Evolutionary conservation across 306 rosid species (phyloP), one percentile per base, ranked within the genome.

Genomic region (Psophocarpus tetragonolobus): DNA sequence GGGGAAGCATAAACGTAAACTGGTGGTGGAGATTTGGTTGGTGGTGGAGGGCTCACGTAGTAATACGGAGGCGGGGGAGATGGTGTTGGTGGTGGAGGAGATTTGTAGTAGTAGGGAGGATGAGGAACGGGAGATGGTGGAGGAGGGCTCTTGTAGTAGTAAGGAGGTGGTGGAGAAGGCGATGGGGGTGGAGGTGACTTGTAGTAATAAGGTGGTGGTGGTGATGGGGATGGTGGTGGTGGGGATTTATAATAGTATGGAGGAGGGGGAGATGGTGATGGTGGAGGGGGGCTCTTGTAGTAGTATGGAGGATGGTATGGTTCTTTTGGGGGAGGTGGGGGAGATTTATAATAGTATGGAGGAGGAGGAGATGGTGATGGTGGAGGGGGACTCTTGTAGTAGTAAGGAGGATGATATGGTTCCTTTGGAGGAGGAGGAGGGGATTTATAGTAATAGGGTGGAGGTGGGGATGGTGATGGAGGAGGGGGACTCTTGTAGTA

Each of bases 11-110:
- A 61, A 6, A 3, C 8, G 68, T 61, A 32, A 17, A 6, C 27
- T 1, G 70, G 70, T 36, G 70, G 70, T 18, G 70, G 70, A 18
- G 70, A 64, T 26, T 35, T 64, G 29, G 70, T 32, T 64, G 68
- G 68, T 3, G 68, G 68, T 6, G 68, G 68, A 10, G 68, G 68
- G 8, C 45, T 32, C 45, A 30, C 39, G 45, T 62, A 62, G 27
- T 8, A 5, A 33, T 62, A 62, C 7, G 68, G 67, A 30, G 67
- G 42, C 7, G 67, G 41, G 12, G 67, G 67, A 29, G 67, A 61
- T 1, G 67, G 14, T 0, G 66, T 4, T 60, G 66, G 42, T 30
- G 70, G 70, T 35, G 70, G 70, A 8, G 70, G 47, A 33, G 48
- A 35, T 20, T 35, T 36, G 47, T 64, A 63, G 4, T 63, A 18